These are phyloP conservation scores for Coffea eugenioides DNA, from an alignment of 257 asterid species.

Conservation along the genomic window DNA sequence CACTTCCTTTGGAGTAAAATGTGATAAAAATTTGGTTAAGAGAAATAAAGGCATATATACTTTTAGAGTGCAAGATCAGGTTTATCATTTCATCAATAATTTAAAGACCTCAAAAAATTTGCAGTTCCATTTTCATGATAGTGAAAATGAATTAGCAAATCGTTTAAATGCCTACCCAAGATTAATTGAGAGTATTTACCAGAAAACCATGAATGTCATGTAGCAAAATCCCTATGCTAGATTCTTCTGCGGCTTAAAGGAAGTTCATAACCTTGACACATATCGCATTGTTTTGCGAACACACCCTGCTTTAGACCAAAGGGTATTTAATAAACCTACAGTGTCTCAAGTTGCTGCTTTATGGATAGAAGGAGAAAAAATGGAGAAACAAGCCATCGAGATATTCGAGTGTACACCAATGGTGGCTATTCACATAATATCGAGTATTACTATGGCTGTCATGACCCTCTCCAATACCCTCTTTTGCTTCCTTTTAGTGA, in stretches of 20 bases:
- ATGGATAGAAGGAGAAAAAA: not conserved
- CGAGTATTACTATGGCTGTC: not conserved
- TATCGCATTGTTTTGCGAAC: not conserved
- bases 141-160: not conserved
- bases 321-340: not conserved
- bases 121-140: not conserved
- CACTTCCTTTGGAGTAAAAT: too few relatives aligned
- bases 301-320: not conserved
- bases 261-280: not conserved
- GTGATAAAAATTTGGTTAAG: too few relatives aligned
- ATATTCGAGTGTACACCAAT: not conserved
- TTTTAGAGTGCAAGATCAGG: too few relatives aligned
- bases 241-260: not conserved
- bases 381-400: too few relatives aligned
- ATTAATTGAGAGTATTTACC: not conserved
- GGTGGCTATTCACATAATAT: not conserved
- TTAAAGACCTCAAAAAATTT: too few relatives aligned
- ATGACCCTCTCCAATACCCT: constrained; percentile 5
- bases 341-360: not conserved
- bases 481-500: not conserved
- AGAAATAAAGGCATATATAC: too few relatives aligned
- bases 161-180: not conserved
- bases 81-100: too few relatives aligned
- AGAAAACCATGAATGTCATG: too few relatives aligned
- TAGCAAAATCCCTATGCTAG: not conserved